Evolutionary conservation across 2,329 filamentous ascomycete species (phyloP).

Genomic region (Madurella fahalii): DNA sequence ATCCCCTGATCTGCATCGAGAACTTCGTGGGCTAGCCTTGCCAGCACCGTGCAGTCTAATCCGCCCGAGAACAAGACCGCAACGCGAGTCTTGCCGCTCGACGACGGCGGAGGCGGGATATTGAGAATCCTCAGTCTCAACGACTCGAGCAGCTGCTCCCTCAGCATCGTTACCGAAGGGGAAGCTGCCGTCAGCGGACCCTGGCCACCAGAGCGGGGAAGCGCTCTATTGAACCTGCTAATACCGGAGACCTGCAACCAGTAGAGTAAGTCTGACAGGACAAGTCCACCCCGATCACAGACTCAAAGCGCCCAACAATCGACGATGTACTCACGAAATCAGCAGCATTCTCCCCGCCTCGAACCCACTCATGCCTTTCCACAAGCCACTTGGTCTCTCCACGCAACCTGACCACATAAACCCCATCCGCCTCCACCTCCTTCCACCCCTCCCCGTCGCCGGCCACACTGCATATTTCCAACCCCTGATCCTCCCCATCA

Average conservation of each 20-base stretch:
- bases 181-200: conserved; percentile 38
- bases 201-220: conserved; percentile 32
- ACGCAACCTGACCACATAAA: conserved; percentile 64
- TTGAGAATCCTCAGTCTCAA: conserved; percentile 60
- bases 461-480: conserved; percentile 69
- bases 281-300: conserved; percentile 14
- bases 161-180: conserved; percentile 50
- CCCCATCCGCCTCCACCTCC: conserved; percentile 81
- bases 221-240: conserved; percentile 47
- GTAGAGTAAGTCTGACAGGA: conserved; percentile 39
- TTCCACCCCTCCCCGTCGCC: conserved; percentile 57
- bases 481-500: conserved; percentile 35
- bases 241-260: conserved; percentile 48
- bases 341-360: conserved; percentile 25
- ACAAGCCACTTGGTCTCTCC: not conserved
- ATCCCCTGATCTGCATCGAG: conserved; percentile 65
- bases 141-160: conserved; percentile 54
- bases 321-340: conserved; percentile 42
- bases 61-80: conserved; percentile 92
- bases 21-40: conserved; percentile 73
- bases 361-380: conserved; percentile 33
- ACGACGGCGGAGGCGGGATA: conserved; percentile 53
- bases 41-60: conserved; percentile 85
- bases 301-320: not conserved
- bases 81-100: conserved; percentile 47